Percentiles rank a stretch among this genome's conserved stretches.
Evolutionary conservation across 495 filamentous ascomycete genomes (phyloP).

Genomic region (Darksidea phi): DNA sequence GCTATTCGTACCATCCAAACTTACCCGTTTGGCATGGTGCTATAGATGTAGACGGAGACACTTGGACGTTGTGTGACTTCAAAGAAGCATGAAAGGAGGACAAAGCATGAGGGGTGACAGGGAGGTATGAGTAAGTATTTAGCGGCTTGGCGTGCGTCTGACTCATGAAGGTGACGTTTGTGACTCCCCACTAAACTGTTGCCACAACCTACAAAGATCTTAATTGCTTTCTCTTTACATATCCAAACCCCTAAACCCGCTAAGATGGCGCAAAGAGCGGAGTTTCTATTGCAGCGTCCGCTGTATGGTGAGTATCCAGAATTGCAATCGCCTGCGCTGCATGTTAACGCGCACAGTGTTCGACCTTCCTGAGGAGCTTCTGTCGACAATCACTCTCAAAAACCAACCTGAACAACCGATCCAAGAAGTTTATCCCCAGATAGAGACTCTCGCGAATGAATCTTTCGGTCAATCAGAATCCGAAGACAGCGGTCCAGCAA

Average conservation of each 20-base stretch:
- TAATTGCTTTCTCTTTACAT: not conserved
- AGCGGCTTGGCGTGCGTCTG: slow-evolving; percentile 21
- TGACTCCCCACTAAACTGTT: slow-evolving; percentile 29
- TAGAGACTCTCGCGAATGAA: slow-evolving; percentile 34
- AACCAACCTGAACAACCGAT: slow-evolving; percentile 20
- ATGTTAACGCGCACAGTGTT: slow-evolving; percentile 59
- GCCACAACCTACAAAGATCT: slow-evolving; percentile 8
- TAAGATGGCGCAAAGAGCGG: slow-evolving; percentile 42
- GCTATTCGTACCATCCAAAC: no score
- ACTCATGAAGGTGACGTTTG: slow-evolving; percentile 24
- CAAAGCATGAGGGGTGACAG: not conserved
- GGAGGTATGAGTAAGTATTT: slow-evolving; percentile 4
- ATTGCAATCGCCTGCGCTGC: not conserved
- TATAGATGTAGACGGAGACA: no score
- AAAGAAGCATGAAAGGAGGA: no score
- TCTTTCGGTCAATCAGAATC: slow-evolving; percentile 33
- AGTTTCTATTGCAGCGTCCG: slow-evolving; percentile 61
- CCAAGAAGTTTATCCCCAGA: slow-evolving; percentile 9
- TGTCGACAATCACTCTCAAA: slow-evolving; percentile 58
- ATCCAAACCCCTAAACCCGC: not conserved
- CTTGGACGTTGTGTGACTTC: no score
- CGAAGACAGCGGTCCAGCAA: slow-evolving; percentile 51
- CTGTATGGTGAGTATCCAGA: slow-evolving; percentile 56
- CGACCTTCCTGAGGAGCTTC: slow-evolving; percentile 76
- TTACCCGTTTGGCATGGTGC: no score